phyloP scores from a whole-genome alignment of 2,329 filamentous ascomycete species.

The Colletotrichum endophyticum region DNA sequence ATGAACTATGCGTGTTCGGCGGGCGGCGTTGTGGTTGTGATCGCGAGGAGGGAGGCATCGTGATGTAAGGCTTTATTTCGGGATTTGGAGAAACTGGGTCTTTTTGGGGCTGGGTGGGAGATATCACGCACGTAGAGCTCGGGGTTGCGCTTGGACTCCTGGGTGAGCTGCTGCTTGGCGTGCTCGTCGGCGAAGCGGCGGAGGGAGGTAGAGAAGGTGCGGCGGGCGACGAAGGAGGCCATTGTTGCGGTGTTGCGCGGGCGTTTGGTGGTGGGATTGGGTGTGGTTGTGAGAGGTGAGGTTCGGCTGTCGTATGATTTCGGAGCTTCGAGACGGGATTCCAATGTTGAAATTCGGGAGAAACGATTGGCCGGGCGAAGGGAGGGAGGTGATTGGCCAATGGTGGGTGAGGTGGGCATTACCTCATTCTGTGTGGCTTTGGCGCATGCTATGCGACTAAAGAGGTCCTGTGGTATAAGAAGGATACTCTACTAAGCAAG shows the following conservation, averaged over 20 bases:
- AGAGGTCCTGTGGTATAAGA: rapidly evolving
- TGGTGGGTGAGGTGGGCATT: constrained; percentile 7
- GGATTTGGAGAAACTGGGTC: background rate
- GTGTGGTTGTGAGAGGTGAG: constrained; percentile 9
- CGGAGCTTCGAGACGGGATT: constrained; percentile 11
- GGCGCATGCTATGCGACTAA: background rate
- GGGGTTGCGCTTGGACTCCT: constrained; percentile 62
- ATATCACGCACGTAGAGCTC: constrained; percentile 47
- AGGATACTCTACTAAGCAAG: background rate
- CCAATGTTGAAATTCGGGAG: constrained; percentile 20
- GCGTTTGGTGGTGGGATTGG: constrained; percentile 15
- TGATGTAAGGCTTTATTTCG: background rate
- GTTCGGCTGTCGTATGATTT: constrained; percentile 22
- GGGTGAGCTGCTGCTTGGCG: constrained; percentile 54
- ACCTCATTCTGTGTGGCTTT: constrained; percentile 10
- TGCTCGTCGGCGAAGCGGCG: constrained; percentile 51
- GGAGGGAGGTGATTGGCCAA: constrained; percentile 17
- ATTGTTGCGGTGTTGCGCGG: constrained; percentile 43
- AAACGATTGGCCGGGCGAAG: constrained; percentile 20
- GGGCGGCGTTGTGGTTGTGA: background rate
- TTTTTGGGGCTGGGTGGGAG: background rate
- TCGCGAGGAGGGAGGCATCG: background rate
- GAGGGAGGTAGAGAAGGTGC: constrained; percentile 58
- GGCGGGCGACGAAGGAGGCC: constrained; percentile 62
- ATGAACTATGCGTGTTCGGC: background rate